A percentile compares a stretch with the other conserved stretches of the same genome.
Conservation (phyloP, 345 rosid genomes). For the Mallotus nudiflorus region DNA sequence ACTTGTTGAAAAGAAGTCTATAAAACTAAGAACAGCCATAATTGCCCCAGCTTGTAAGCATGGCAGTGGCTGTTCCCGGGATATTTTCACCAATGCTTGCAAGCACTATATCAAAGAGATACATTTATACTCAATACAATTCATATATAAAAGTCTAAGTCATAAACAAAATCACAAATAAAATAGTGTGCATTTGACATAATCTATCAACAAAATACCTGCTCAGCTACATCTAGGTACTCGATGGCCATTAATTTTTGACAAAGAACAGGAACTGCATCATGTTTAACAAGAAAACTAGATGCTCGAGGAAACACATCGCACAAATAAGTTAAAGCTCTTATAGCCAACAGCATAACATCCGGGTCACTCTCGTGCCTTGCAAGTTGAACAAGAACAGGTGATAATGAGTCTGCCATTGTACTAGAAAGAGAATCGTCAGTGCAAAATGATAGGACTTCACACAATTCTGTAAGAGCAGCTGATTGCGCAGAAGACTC, state of each 20-base stretch:
- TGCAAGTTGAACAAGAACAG: conserved; percentile 69
- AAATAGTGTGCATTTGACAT: background rate
- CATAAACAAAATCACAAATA: background rate
- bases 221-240: conserved; percentile 95
- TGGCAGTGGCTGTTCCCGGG: conserved; percentile 79
- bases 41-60: conserved; percentile 92
- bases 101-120: conserved; percentile 55
- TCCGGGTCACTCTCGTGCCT: conserved; percentile 63
- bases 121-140: background rate
- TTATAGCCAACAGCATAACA: conserved; percentile 72
- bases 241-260: conserved; percentile 69
- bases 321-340: conserved; percentile 87
- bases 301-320: conserved; percentile 88
- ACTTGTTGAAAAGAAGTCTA: conserved; percentile 89
- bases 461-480: conserved; percentile 81
- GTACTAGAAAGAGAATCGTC: conserved; percentile 69
- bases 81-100: conserved; percentile 98
- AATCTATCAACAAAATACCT: conserved; percentile 37
- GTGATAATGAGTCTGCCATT: conserved; percentile 71
- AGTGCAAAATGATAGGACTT: conserved; percentile 79
- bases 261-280: conserved; percentile 80
- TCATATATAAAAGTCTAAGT: background rate
- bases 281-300: conserved; percentile 67
- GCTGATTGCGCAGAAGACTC: conserved; percentile 62
- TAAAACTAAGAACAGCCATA: conserved; percentile 71